Evolutionary conservation across 2,329 filamentous ascomycete genomes (phyloP), one percentile per base, ranked within the genome.

Genomic region (Epichloe uncinata): DNA sequence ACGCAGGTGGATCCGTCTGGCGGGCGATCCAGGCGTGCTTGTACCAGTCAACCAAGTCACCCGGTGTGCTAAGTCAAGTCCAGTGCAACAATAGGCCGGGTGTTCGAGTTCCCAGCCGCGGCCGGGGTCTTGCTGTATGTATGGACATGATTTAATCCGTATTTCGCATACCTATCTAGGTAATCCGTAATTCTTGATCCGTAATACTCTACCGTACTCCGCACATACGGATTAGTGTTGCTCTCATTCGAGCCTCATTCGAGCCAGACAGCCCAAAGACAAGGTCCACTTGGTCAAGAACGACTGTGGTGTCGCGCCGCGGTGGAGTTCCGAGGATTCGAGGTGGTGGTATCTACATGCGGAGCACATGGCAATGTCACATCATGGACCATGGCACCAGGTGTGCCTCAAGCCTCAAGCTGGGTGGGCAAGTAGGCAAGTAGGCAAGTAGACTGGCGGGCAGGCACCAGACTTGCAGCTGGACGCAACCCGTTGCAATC

Each of bases 11-110:
- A 55, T 57, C 53, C 33, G 33, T 30, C 41, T 40, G 55, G 45
- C 54, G 41, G 57, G 54, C 58, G 57, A 59, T 59, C 55, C 57
- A 58, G 55, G 53, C 22, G 34, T 49, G 47, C 38, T 16, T 26
- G 26, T 8, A 35, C 43, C 33, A 45, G 43, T 45, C 45, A 41
- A 45, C 41, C 20, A 38, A 22, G 41, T 41, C 33, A 16, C 13
- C 38, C 18, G 16, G 43, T 45, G 43, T 22, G 20, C 20, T 4
- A 22, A 20, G 20, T 22, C 43, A 33, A 45, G 43, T 30, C 26
- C 26, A 33, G 22, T 26, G 7, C 22, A 22, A 22, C 22, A 26
- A 26, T 26, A 26, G 22, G 22, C 22, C 22, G 6, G 22, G 22
- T 55, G 54, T 50, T 51, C 53, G 52, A 48, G 49, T 45, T 45